phyloP scores from a whole-genome alignment of 495 filamentous ascomycete species.

The Penicillium odoratum region DNA sequence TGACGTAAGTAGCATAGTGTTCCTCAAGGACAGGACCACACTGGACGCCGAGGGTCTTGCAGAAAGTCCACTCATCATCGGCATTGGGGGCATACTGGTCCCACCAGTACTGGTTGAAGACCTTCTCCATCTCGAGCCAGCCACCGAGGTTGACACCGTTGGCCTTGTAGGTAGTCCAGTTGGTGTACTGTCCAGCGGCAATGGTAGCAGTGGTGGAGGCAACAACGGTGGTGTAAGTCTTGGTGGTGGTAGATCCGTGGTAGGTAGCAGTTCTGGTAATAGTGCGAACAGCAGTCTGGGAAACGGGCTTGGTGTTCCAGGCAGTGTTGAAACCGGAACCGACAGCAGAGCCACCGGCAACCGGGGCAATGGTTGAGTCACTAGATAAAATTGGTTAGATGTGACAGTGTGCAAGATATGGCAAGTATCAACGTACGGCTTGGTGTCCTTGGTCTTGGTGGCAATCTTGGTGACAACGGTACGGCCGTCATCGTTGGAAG shows the following conservation, averaged over 20 bases:
- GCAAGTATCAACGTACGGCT: slow-evolving; percentile 8
- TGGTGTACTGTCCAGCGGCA: slow-evolving; percentile 9
- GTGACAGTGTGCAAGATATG: neutral
- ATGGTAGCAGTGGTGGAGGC: slow-evolving; percentile 9
- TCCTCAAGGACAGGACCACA: slow-evolving; percentile 27
- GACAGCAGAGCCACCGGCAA: slow-evolving; percentile 19
- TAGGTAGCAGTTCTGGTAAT: slow-evolving; percentile 8
- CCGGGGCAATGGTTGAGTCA: neutral
- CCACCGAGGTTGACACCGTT: slow-evolving; percentile 20
- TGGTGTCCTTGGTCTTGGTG: slow-evolving; percentile 10
- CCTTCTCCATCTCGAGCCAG: slow-evolving; percentile 14
- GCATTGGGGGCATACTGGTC: slow-evolving; percentile 11
- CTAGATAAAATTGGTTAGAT: no score
- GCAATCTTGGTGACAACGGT: slow-evolving; percentile 15
- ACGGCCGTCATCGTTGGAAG: slow-evolving; percentile 5
- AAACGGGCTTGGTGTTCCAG: slow-evolving; percentile 14
- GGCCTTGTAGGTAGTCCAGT: slow-evolving; percentile 18
- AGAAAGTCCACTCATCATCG: slow-evolving; percentile 24
- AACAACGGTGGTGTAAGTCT: slow-evolving; percentile 5
- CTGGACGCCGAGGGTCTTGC: slow-evolving; percentile 17
- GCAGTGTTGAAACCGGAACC: slow-evolving; percentile 19
- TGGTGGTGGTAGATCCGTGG: slow-evolving; percentile 3
- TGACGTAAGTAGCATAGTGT: slow-evolving; percentile 31
- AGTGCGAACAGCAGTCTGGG: slow-evolving; percentile 12
- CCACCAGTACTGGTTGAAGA: slow-evolving; percentile 14